phyloP scores from a whole-genome alignment of 345 rosid species.

The Anacardium occidentale region DNA sequence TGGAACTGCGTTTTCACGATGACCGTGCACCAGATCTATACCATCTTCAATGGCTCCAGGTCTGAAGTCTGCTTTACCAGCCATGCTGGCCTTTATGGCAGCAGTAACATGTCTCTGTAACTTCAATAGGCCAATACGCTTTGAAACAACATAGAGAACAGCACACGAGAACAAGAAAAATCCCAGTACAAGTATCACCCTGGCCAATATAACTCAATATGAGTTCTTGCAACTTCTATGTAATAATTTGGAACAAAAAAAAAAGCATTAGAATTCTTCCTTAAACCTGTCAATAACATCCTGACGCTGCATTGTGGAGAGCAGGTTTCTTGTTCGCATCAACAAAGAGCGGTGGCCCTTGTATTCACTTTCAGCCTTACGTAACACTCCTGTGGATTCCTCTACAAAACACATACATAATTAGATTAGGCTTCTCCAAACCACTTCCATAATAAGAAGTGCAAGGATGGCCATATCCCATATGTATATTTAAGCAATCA shows the following conservation, averaged over 20 bases:
- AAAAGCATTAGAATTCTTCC: not conserved
- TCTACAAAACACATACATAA: slow-evolving; percentile 38
- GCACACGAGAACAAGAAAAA: slow-evolving; percentile 65
- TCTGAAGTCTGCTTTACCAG: slow-evolving; percentile 42
- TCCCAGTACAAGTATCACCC: slow-evolving; percentile 70
- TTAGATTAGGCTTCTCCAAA: slow-evolving; percentile 17
- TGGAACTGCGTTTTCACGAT: slow-evolving; percentile 42
- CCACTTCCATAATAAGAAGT: slow-evolving; percentile 8
- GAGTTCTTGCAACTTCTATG: slow-evolving; percentile 12
- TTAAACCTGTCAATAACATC: slow-evolving; percentile 80
- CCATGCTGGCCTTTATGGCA: slow-evolving; percentile 72
- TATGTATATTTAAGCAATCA: not conserved
- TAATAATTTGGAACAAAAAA: not conserved
- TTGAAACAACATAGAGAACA: slow-evolving; percentile 84
- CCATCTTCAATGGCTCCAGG: slow-evolving; percentile 39
- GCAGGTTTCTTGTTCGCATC: slow-evolving; percentile 76
- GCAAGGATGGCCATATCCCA: not conserved
- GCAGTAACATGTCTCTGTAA: slow-evolving; percentile 78
- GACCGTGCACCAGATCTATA: slow-evolving; percentile 35
- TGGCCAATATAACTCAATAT: slow-evolving; percentile 31
- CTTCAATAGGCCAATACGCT: slow-evolving; percentile 68
- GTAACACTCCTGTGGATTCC: slow-evolving; percentile 76
- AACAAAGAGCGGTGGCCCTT: slow-evolving; percentile 86
- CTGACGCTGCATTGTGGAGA: slow-evolving; percentile 90
- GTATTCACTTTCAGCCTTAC: slow-evolving; percentile 90